A percentile compares a stretch with the other conserved stretches of the same genome.
These are phyloP conservation scores for Epichloe bromicola DNA, from an alignment of 2,329 filamentous ascomycete genomes.

Conservation along the genomic window DNA sequence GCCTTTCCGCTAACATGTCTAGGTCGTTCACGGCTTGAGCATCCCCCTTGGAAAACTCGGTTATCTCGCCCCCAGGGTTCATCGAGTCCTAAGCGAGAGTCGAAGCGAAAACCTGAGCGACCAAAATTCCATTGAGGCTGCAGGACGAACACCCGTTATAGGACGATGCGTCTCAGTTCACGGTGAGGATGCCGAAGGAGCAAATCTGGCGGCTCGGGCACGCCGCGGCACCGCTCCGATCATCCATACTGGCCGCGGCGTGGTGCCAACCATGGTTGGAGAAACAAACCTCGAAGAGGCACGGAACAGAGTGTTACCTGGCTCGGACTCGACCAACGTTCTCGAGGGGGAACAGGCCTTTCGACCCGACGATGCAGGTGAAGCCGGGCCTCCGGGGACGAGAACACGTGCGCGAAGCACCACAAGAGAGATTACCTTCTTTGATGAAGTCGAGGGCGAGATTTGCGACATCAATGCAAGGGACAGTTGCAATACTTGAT, in stretches of 20 bases:
- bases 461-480: not conserved
- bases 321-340: not conserved
- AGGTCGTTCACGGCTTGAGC: constrained; percentile 65
- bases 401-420: not conserved
- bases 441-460: constrained; percentile 1
- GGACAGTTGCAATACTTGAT: constrained; percentile 1
- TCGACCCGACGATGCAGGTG: not conserved
- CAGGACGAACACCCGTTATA: not conserved
- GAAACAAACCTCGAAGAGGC: not conserved
- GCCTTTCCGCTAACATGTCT: not conserved
- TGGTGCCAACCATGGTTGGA: constrained; percentile 1
- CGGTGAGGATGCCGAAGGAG: constrained; percentile 1
- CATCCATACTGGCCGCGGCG: not conserved
- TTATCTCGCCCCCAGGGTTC: constrained; percentile 49
- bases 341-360: not conserved
- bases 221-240: constrained; percentile 3
- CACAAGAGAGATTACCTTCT: constrained; percentile 5
- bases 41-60: constrained; percentile 64
- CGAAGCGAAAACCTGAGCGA: constrained; percentile 1
- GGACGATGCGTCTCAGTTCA: not conserved
- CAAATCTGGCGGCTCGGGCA: constrained; percentile 1
- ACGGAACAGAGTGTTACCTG: no score
- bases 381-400: not conserved
- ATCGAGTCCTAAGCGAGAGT: constrained; percentile 16
- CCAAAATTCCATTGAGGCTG: not conserved